Evolutionary conservation across 2,329 filamentous ascomycete species (phyloP), one percentile per base, ranked within the genome.

Genomic region (Ophiostoma populinum): DNA sequence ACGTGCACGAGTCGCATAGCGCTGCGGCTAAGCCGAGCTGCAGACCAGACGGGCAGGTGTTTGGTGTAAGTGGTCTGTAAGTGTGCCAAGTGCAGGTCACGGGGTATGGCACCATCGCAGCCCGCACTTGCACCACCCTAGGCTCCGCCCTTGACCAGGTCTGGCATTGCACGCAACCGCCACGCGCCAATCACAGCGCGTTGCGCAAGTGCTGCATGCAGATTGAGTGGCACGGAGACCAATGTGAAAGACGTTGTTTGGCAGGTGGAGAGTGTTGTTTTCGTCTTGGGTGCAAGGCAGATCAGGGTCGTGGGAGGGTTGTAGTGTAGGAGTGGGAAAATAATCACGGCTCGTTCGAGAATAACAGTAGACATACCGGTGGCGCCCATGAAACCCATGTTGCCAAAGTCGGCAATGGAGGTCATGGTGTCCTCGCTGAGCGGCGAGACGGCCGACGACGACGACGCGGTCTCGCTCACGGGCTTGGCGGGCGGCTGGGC

Each of bases 31-130:
- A n/a, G n/a, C n/a, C n/a, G n/a, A n/a, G n/a, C n/a, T n/a, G n/a
- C n/a, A n/a, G n/a, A n/a, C n/a, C n/a, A n/a, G n/a, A n/a, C n/a
- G n/a, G n/a, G n/a, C n/a, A n/a, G n/a, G n/a, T n/a, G n/a, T n/a
- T n/a, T n/a, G n/a, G n/a, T n/a, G n/a, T n/a, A n/a, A n/a, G n/a
- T n/a, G n/a, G n/a, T n/a, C n/a, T n/a, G n/a, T n/a, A n/a, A n/a
- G n/a, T n/a, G n/a, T n/a, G n/a, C n/a, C n/a, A n/a, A 39, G 35
- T 21, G 15, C 36, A 43, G 39, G 61, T 71, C 67, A 70, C 66
- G 66, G 59, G 67, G 53, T 65, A 72, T 73, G 62, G 65, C 68
- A 65, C 61, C 65, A 72, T 72, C 59, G 53, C 46, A 46, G 46
- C 51, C 43, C 42, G 43, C 44, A 51, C 61, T 60, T 59, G 57